Evolutionary conservation across 495 filamentous ascomycete species (phyloP), one percentile per base, ranked within the genome.

Genomic region (Corynascus novoguineensis): DNA sequence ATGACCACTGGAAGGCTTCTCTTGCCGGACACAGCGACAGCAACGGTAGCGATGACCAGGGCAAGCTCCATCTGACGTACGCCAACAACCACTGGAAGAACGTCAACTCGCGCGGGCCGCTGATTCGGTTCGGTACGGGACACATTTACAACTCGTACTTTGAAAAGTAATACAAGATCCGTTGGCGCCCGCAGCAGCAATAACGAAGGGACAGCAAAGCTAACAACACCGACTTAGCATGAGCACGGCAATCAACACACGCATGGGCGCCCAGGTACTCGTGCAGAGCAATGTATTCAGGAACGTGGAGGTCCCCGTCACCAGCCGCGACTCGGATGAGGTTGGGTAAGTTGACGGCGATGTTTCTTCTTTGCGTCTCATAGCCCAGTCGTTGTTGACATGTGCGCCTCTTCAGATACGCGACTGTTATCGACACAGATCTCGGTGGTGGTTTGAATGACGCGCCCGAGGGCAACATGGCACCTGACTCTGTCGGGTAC

Each of bases 1-100:
- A 81, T 61, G 83, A 87, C 70, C 84, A 88, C 75, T 86, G 73
- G 73, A 88, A 88, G 68, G 78, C 74, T 35, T 80, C 78, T 0
- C 73, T 88, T 0, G 73, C 85, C 32, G 85, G 85, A 9, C 84
- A 86, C 75, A 78, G 73, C 38, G 80, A 83, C 63, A 61, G 45
- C 58, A 81, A 80, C 67, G 66, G 49, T 27, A 53, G 56, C 27
- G 61, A 78, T 49, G 76, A 80, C 55, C 78, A 58, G 2, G 82
- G 81, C 42, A 70, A 82, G 53, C 77, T 87, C 15, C 78, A 66
- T 53, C 62, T 87, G 34, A 87, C 83, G 35, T 82, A 81, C 60
- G 76, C 77, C 65, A 78, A 83, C 75, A 87, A 86, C 75, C 55
- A 80, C 71, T 86, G 76, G 76, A 60, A 68, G 52, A 84, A 85